A percentile compares a stretch with the other conserved stretches of the same genome.
Conservation (phyloP, 176 grass and related monocot genomes). For the Alloteropsis semialata region DNA sequence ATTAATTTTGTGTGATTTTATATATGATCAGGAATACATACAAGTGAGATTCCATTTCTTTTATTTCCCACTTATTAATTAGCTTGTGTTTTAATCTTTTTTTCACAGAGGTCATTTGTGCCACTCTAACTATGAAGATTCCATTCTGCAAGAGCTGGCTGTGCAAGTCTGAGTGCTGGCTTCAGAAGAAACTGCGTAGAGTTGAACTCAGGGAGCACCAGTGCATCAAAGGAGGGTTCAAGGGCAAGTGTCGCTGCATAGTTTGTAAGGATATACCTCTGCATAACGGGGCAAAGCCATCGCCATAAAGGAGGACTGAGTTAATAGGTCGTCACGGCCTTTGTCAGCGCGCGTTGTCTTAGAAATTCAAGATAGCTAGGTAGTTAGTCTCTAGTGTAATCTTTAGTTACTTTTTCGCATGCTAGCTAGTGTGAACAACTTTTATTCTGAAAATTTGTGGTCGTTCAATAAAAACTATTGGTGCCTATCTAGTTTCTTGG, state of each 20-base stretch:
- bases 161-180: neutral
- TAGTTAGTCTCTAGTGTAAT: no score
- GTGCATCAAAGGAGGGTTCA: conserved; percentile 19
- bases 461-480: no score
- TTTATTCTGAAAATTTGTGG: no score
- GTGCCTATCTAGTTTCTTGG: no score
- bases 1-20: neutral
- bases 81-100: neutral
- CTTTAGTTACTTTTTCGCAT: no score
- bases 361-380: no score
- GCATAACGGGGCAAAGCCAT: no score
- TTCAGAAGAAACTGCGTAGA: neutral
- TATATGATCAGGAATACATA: neutral
- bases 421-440: no score
- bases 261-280: neutral
- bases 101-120: neutral
- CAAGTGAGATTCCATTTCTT: no score
- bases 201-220: neutral
- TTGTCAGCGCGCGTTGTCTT: no score
- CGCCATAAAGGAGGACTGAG: neutral
- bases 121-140: neutral
- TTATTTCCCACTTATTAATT: neutral
- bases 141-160: neutral
- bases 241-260: neutral
- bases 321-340: no score